These are phyloP conservation scores for Exophiala dermatitidis DNA, from an alignment of 2,329 filamentous ascomycete species.

Conservation along the genomic window DNA sequence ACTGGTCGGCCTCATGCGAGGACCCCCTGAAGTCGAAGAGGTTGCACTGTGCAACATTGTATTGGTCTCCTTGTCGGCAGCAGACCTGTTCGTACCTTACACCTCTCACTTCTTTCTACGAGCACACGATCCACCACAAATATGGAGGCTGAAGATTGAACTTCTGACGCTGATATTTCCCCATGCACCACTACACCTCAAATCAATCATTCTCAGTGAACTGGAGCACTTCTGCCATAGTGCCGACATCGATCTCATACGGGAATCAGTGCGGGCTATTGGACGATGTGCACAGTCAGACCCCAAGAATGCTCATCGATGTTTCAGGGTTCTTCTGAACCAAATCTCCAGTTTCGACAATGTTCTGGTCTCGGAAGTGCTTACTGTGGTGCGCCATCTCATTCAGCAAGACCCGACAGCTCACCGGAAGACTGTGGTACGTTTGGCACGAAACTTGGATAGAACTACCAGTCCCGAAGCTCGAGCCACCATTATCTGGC, in stretches of 20 bases:
- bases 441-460: conserved; percentile 84
- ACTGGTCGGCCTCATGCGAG: conserved; percentile 74
- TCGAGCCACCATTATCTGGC: conserved; percentile 91
- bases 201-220: conserved; percentile 83
- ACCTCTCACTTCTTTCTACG: conserved; percentile 83
- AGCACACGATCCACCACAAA: conserved; percentile 66
- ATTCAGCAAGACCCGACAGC: conserved; percentile 82
- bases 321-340: conserved; percentile 71
- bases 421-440: conserved; percentile 78
- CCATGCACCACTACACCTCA: conserved; percentile 64
- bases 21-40: conserved; percentile 79
- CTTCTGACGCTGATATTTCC: conserved; percentile 86
- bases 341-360: conserved; percentile 86
- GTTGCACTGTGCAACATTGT: conserved; percentile 91
- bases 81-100: conserved; percentile 78
- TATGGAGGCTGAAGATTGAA: conserved; percentile 90
- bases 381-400: conserved; percentile 90
- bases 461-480: conserved; percentile 80
- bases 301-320: conserved; percentile 60
- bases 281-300: conserved; percentile 77
- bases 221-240: conserved; percentile 84
- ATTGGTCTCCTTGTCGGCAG: conserved; percentile 71
- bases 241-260: conserved; percentile 67
- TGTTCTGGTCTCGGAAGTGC: conserved; percentile 74
- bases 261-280: conserved; percentile 85